Evolutionary conservation across 345 rosid genomes (phyloP).

Genomic region (Noccaea caerulescens): DNA sequence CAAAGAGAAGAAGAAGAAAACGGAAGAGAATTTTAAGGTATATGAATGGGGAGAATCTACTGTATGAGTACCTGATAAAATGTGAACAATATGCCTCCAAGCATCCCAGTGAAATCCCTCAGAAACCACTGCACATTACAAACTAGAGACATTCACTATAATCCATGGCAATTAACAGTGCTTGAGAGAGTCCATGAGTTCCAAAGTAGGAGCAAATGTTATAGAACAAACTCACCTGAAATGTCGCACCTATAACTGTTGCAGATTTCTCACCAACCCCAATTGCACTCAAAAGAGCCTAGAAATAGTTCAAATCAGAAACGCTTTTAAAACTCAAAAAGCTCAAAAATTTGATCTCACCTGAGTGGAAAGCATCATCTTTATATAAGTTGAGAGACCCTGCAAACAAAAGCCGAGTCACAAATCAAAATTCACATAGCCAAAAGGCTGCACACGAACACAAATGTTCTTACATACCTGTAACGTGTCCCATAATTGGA

Average conservation of each 20-base stretch:
- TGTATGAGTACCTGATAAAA: slow-evolving; percentile 68
- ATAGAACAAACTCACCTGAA: slow-evolving; percentile 58
- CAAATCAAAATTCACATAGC: neutral
- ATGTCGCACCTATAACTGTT: slow-evolving; percentile 91
- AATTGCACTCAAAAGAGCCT: slow-evolving; percentile 94
- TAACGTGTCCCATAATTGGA: slow-evolving; percentile 90
- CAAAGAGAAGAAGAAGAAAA: neutral
- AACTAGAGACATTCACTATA: slow-evolving; percentile 9
- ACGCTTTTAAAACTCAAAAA: neutral
- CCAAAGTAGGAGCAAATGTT: neutral
- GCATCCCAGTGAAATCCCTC: slow-evolving; percentile 97
- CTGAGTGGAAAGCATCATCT: slow-evolving; percentile 98
- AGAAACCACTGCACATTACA: slow-evolving; percentile 77
- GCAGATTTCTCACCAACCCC: slow-evolving; percentile 98
- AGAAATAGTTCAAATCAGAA: slow-evolving; percentile 24
- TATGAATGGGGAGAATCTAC: slow-evolving; percentile 22
- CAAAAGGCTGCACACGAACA: neutral
- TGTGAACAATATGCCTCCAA: slow-evolving; percentile 93
- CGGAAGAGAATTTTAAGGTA: neutral
- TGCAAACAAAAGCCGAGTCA: slow-evolving; percentile 27
- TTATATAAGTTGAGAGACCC: slow-evolving; percentile 93
- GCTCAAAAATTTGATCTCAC: slow-evolving; percentile 49
- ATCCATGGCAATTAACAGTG: neutral
- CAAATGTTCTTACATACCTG: slow-evolving; percentile 54
- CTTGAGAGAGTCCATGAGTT: slow-evolving; percentile 11